Base-by-base conservation (phyloP, 192 early-diverging fungal species). In the Coemansia sp. region DNA sequence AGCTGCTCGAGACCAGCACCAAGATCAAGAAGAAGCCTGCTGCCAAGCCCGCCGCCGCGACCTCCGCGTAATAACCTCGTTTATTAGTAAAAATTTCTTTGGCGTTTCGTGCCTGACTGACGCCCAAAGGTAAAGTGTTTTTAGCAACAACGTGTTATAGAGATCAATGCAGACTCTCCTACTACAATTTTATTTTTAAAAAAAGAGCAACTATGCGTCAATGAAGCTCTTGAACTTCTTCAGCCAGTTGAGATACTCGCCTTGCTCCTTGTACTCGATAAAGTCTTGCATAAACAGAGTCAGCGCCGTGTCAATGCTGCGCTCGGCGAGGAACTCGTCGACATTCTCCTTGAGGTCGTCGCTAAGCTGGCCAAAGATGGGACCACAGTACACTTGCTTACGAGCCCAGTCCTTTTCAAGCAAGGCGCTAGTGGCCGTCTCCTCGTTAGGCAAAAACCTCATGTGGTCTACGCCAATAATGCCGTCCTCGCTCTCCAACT, bases 251-350 rank as follows among this genome's bases (percentile, higher is more conserved):
- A 87, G 73, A 77, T 98, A 98, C 87, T 98, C 96, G 65, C 88
- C 80, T 86, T 96, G 95, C 86, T 98, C 96, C 89, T 97, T 98
- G 86, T 87, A 87, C 85, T 95, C 94, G 66, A 96, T 87, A 82
- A 92, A 98, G 70, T 87, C 88, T 60, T 93, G 89, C 57, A 98
- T 87, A 76, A 97, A 96, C 73, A 89, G 84, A 33, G 94, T 90
- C 43, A 96, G 80, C 3, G 86, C 87, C n/a, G 88, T 86, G 70
- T 94, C 89, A 60, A 98, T 89, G 46, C 92, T 91, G 67, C 95
- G 93, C 82, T 96, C 97, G 53, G 91, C 90, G 63, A 99, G 84
- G 80, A 88, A 94, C 62, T 82, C 82, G 68, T 91, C 90, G 70
- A 93, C 87, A 42, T 86, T 67, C 28, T 80, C 78, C 88, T 93